Base-by-base conservation (phyloP, 148 eudicot genomes). In the Fallopia convolvulus region DNA sequence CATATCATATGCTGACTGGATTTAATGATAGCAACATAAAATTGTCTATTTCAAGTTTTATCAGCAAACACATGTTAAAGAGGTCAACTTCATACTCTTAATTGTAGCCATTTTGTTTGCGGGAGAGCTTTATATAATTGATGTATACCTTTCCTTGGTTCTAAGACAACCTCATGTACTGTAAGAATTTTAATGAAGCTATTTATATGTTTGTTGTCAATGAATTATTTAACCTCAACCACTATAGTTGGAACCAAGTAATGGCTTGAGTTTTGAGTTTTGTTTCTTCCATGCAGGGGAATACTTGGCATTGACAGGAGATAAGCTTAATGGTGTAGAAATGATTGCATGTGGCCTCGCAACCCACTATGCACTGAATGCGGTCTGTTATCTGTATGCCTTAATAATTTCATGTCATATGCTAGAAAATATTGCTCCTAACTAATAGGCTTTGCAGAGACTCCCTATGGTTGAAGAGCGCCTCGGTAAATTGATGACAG, bases 221-320 rank as follows among this genome's bases (percentile, higher is more conserved):
- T 65, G 15, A 30, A 32, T 20, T 20, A 4, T 32, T 14, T 26
- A 21, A 2, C 65, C 72, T 39, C 11, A 68, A 32, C 17, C 14
- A 30, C 56, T 17, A 52, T 52, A 1, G 20, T 52, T 52, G 56
- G 56, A 52, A 52, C 56, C 7, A 0, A 20, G 32, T 58, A 21
- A n/a, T 7, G 70, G 39, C 39, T 30, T 33, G 39, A 68, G 17
- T 9, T 68, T 36, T 33, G 10, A 12, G 9, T 33, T 63, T 32
- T 53, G 14, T 46, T 78, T 55, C 77, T 41, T 83, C 50, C 65
- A 74, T 86, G 75, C 90, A 94, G 98, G 97, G 74, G 98, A 94
- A 80, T 94, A 90, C 82, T 83, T 94, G 85, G 97, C 98, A 79
- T 83, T 94, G 63, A 92, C 98, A 12, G 97, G 98, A 81, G 98